Evolutionary conservation across 2,329 filamentous ascomycete genomes (phyloP).

Genomic region (Penicillium oxalicum): DNA sequence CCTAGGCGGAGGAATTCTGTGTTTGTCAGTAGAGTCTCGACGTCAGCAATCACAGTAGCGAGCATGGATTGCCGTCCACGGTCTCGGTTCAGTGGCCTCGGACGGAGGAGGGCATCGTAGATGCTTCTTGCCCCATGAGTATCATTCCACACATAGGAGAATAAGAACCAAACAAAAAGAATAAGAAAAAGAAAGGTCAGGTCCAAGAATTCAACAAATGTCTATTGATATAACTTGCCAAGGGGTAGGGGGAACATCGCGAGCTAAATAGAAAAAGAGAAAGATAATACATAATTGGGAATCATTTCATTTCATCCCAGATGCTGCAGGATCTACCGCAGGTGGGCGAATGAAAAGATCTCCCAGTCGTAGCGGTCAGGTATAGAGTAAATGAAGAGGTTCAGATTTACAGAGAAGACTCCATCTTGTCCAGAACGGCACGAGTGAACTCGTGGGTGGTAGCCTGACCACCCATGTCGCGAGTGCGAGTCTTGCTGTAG

Average conservation of each 20-base stretch:
- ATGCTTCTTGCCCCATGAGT: no score
- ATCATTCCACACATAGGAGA: no score
- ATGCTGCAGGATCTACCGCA: conserved; percentile 11
- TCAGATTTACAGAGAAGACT: conserved; percentile 55
- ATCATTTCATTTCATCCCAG: conserved; percentile 10
- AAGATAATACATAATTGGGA: conserved; percentile 27
- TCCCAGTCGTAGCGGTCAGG: conserved; percentile 23
- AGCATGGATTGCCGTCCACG: no score
- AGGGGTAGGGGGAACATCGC: conserved; percentile 12
- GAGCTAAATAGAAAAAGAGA: conserved; percentile 21
- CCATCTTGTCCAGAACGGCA: conserved; percentile 93
- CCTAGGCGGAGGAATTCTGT: no score
- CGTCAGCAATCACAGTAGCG: no score
- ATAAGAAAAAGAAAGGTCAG: not conserved
- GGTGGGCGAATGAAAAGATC: conserved; percentile 14
- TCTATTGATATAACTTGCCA: conserved; percentile 24
- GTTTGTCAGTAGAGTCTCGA: no score
- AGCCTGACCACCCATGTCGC: conserved; percentile 88
- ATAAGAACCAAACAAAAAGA: not conserved
- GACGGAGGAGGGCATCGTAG: no score
- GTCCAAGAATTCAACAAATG: conserved; percentile 17
- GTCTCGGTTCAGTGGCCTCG: no score
- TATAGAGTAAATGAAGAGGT: conserved; percentile 10
- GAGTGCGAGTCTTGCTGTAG: conserved; percentile 72
- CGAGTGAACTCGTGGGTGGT: conserved; percentile 93